Conservation (phyloP, 2,329 filamentous ascomycete genomes). For the Parascedosporium putredinis region DNA sequence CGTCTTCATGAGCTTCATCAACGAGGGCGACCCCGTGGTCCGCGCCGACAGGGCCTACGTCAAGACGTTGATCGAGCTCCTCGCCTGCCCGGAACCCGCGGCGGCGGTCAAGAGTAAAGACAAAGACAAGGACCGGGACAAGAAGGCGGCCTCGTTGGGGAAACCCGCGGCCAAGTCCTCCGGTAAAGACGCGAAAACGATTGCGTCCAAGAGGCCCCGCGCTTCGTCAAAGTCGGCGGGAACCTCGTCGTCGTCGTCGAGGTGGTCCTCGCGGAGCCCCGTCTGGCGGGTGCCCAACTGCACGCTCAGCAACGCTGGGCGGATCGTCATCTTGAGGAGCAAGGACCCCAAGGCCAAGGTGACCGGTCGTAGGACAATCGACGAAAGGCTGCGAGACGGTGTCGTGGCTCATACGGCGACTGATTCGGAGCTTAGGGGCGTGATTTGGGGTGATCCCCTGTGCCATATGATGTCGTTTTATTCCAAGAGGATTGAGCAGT, state of each 20-base stretch:
- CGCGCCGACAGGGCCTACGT: constrained; percentile 70
- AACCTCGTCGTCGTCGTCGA: neutral
- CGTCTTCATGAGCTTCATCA: constrained; percentile 69
- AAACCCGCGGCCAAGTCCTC: constrained; percentile 8
- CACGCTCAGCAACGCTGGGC: constrained; percentile 59
- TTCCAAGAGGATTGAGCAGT: constrained; percentile 55
- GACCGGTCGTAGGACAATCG: constrained; percentile 35
- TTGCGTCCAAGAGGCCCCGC: constrained; percentile 12
- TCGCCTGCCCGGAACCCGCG: constrained; percentile 47
- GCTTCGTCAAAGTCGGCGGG: constrained; percentile 7
- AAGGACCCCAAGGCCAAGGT: constrained; percentile 26
- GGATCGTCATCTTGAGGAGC: constrained; percentile 56
- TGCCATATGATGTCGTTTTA: constrained; percentile 76
- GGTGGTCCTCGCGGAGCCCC: neutral
- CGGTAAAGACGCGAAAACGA: constrained; percentile 9
- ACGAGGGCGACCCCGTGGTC: constrained; percentile 75
- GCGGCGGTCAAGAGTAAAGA: constrained; percentile 7
- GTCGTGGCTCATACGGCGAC: constrained; percentile 59
- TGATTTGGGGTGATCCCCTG: constrained; percentile 74
- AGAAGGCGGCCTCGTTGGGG: neutral
- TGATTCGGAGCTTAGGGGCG: constrained; percentile 56
- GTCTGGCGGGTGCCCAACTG: constrained; percentile 56
- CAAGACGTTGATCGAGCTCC: constrained; percentile 59
- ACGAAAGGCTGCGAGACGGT: constrained; percentile 42
- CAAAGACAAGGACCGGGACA: constrained; percentile 1